A percentile compares a stretch with the other conserved stretches of the same genome.
Conservation (phyloP, 78 protist genomes). For the Protostelium mycophagum region DNA sequence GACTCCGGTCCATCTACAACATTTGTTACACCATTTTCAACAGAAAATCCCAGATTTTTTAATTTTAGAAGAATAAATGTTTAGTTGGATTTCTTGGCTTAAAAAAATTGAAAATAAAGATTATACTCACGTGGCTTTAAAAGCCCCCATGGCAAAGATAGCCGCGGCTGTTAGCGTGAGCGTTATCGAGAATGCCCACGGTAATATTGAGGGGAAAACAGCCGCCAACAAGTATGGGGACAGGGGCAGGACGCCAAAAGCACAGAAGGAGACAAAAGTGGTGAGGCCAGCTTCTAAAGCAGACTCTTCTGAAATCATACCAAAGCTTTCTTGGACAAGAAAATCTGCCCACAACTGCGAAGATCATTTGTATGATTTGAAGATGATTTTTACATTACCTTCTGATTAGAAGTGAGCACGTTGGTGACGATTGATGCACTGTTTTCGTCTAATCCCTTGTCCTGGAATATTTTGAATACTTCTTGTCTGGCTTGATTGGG, state of each 20-base stretch:
- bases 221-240: not conserved
- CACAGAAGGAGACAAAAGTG: not conserved
- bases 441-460: constrained; percentile 5
- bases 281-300: not conserved
- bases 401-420: not conserved
- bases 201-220: not conserved
- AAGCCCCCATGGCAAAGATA: constrained; percentile 2
- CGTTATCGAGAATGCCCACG: not conserved
- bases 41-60: no score
- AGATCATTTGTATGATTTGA: not conserved
- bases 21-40: not conserved
- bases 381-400: not conserved
- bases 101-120: no score
- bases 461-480: constrained; percentile 10
- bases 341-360: not conserved
- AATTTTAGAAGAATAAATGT: no score
- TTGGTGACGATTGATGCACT: constrained; percentile 2
- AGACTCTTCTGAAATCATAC: constrained; percentile 1
- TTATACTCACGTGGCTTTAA: not conserved
- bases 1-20: not conserved
- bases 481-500: constrained; percentile 5
- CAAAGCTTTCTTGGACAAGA: constrained; percentile 13
- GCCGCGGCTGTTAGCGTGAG: not conserved
- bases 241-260: constrained; percentile 1
- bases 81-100: no score